These are phyloP conservation scores for Hebeloma cylindrosporum DNA, from an alignment of 768 basidiomycete species.

Conservation along the genomic window DNA sequence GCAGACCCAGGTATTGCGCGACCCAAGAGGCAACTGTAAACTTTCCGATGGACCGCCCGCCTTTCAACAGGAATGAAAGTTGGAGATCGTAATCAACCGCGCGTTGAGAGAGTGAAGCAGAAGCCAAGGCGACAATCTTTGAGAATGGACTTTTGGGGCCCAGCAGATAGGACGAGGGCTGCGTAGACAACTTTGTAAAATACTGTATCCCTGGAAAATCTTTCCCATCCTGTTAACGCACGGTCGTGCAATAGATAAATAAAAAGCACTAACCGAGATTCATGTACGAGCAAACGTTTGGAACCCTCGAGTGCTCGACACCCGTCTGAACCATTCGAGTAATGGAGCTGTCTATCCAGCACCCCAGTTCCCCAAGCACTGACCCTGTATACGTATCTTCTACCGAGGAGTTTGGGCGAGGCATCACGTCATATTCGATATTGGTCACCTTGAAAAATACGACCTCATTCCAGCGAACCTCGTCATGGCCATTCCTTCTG, in stretches of 20 bases:
- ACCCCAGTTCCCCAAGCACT: slow-evolving; percentile 73
- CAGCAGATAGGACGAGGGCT: slow-evolving; percentile 24
- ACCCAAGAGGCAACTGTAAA: slow-evolving; percentile 58
- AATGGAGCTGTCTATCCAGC: slow-evolving; percentile 70
- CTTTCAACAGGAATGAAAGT: slow-evolving; percentile 75
- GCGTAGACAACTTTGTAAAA: slow-evolving; percentile 6
- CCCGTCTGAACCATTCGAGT: slow-evolving; percentile 84
- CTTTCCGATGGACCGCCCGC: slow-evolving; percentile 82
- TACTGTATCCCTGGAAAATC: slow-evolving; percentile 10
- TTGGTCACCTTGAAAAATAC: slow-evolving; percentile 81
- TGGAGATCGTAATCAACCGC: slow-evolving; percentile 63
- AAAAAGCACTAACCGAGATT: slow-evolving; percentile 43
- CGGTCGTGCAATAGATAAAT: background rate
- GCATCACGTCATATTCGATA: slow-evolving; percentile 62
- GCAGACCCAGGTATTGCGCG: slow-evolving; percentile 67
- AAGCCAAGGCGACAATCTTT: slow-evolving; percentile 14
- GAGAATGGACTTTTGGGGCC: slow-evolving; percentile 17
- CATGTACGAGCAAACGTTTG: slow-evolving; percentile 49
- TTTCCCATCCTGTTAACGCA: slow-evolving; percentile 2
- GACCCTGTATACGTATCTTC: slow-evolving; percentile 55
- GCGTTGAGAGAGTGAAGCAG: slow-evolving; percentile 54
- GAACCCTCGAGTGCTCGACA: slow-evolving; percentile 64
- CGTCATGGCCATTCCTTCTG: too few species aligned
- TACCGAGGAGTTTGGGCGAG: slow-evolving; percentile 26
- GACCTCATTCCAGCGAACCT: slow-evolving; percentile 43